Base-by-base conservation (phyloP, 345 rosid species). In the Eutrema japonicum region DNA sequence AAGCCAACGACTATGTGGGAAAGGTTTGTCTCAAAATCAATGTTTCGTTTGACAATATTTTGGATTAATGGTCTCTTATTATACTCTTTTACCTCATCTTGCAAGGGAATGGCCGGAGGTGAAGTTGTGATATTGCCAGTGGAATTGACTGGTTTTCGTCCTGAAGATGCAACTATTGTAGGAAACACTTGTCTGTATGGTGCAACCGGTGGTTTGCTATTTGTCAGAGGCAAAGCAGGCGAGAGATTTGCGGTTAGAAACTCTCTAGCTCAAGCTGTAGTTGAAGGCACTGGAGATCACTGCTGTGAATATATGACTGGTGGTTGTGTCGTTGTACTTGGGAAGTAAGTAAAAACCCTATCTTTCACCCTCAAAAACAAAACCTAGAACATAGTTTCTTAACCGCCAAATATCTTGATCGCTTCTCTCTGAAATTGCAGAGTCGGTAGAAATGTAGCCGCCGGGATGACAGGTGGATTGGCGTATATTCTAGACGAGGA, bases 281-380 rank as follows among this genome's bases (percentile, higher is more conserved):
- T 95, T 75, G 99, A 95, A 88, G 99, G 99, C 81, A 90, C 94
- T 52, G 97, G 99, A 68, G 97, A 95, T 76, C 99, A 95, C 64
- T 95, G 93, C 75, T 95, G 97, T 26, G 97, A 95, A 80, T 95
- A 95, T 78, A 92, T 95, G 99, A 95, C 99, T 57, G 99, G 96
- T 66, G 99, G 99, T 71, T 95, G 97, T 68, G 96, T 95, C 43
- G 93, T 95, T 47, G 83, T 92, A 43, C 93, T 95, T 69, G 99
- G 99, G 66, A 95, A 95, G 99, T 95, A 78, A 89, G 99, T 82
- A 37, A 46, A 49, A 36, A 10, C 16, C 7, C 26, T 3, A n/a
- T 43, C 29, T 7, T 6, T 22, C 18, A 16, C 37, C 38, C 29
- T 36, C 4, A 2, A 59, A 61, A 68, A 32, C 30, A 65, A 65